Conservation (phyloP, 2,329 filamentous ascomycete genomes). For the Coniochaeta sp. region DNA sequence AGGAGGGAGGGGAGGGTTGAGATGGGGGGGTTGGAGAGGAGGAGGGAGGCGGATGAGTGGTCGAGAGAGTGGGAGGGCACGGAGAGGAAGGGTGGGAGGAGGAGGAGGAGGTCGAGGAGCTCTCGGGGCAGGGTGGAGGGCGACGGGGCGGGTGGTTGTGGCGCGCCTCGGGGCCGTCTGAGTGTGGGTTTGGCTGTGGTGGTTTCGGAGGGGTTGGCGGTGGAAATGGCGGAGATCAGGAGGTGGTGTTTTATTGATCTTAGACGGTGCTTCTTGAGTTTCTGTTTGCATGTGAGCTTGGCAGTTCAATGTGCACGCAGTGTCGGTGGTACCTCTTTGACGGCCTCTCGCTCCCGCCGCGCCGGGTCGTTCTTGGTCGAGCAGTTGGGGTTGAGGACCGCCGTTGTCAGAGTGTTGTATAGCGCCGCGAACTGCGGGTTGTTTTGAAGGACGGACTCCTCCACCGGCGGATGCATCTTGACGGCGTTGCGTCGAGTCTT, state of each 20-base stretch:
- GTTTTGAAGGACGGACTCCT: constrained; percentile 42
- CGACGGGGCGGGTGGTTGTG: constrained; percentile 10
- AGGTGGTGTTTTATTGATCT: constrained; percentile 42
- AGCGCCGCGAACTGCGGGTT: constrained; percentile 56
- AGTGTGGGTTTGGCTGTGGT: constrained; percentile 7
- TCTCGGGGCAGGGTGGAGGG: constrained; percentile 13
- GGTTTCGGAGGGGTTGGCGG: constrained; percentile 20
- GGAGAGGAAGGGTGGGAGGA: constrained; percentile 45
- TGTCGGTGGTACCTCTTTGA: constrained; percentile 35
- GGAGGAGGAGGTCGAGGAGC: constrained; percentile 45
- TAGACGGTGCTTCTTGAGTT: constrained; percentile 41
- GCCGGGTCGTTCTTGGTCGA: constrained; percentile 46
- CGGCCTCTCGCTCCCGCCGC: constrained; percentile 40
- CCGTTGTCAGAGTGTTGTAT: constrained; percentile 45
- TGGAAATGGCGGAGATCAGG: constrained; percentile 41
- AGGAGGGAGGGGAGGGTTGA: constrained; percentile 38
- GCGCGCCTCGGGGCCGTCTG: constrained; percentile 16
- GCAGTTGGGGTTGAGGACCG: constrained; percentile 49
- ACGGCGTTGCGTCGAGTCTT: background rate
- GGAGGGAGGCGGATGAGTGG: constrained; percentile 27
- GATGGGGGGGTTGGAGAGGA: constrained; percentile 45
- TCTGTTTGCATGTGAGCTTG: constrained; percentile 6
- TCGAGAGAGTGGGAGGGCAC: constrained; percentile 24
- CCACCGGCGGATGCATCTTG: constrained; percentile 51
- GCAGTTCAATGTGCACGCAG: constrained; percentile 6